Evolutionary conservation across 1,284 basidiomycete genomes (phyloP), one percentile per base, ranked within the genome.

Genomic region (Ganoderma meredithae): DNA sequence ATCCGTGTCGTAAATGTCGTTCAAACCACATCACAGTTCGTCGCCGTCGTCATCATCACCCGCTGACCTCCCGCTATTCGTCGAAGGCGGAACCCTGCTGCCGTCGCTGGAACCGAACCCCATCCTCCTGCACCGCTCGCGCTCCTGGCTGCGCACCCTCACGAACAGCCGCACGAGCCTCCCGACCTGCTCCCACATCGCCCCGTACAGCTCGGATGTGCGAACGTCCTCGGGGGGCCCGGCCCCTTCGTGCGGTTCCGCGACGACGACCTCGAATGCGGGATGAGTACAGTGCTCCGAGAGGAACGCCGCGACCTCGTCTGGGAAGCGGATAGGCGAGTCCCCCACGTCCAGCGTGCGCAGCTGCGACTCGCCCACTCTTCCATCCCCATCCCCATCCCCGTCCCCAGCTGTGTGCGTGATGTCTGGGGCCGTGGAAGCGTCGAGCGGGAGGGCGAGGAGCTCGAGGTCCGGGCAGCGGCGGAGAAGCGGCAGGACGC

Each of bases 211-310:
- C 64, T 64, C 67, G 31, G 68, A 68, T 40, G 39, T 6, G 33
- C 66, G 67, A 19, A 67, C 60, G 60, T 66, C 67, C 41, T 69
- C 71, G 13, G 69, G 62, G 12, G 63, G 27, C 53, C 44, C 53
- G 62, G 67, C 71, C 43, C 71, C 69, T 6, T 72, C 69, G 22
- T 49, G 55, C 6, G 60, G 60, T 39, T 49, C 41, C 27, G 71
- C 71, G 41, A 69, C 52, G 53, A 61, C n/a, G 62, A 72, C 60
- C 58, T 31, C 58, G 71, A 72, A 68, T 4, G 43, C 53, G 25
- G 71, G 71, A 41, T 70, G 65, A 3, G 71, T 68, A 64, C 71
- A 72, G 52, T 67, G 58, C 33, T 69, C 71, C 60, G 71, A 72
- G 25, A 72, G 66, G 62, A 70, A 67, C 43, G 69, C 71, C 17